Conservation (phyloP, 2,329 filamentous ascomycete species). For the Apiospora hydei region DNA sequence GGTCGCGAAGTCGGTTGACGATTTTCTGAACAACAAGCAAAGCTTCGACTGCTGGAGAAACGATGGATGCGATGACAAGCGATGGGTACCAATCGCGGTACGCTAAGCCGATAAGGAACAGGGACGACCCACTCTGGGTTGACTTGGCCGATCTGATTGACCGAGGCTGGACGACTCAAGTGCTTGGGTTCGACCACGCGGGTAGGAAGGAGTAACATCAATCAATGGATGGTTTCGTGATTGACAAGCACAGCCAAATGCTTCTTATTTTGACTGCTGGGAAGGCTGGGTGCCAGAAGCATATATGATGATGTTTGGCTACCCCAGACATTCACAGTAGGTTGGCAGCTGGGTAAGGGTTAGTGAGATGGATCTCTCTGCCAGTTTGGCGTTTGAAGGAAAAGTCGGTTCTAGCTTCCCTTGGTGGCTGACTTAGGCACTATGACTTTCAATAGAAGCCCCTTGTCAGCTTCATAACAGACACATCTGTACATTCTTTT, state of each 20-base stretch:
- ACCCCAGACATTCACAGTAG: background rate
- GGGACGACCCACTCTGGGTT: background rate
- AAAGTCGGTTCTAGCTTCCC: background rate
- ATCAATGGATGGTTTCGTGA: too few species aligned
- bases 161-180: too few species aligned
- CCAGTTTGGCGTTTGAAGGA: background rate
- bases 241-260: background rate
- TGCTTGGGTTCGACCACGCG: background rate
- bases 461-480: constrained; percentile 10
- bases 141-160: background rate
- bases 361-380: background rate
- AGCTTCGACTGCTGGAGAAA: background rate
- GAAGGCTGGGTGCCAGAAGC: background rate
- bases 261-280: background rate
- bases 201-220: background rate
- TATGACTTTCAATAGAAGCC: constrained; percentile 6
- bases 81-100: background rate
- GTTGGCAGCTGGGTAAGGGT: background rate
- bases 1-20: background rate
- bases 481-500: constrained; percentile 7
- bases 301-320: background rate
- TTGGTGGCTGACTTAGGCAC: constrained; percentile 7
- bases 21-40: constrained; percentile 8
- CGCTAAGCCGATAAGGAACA: constrained; percentile 6
- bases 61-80: constrained; percentile 12